Percentiles rank a stretch among this genome's conserved stretches.
phyloP scores from a whole-genome alignment of 2,329 filamentous ascomycete species.

The Aspergillus unguis region DNA sequence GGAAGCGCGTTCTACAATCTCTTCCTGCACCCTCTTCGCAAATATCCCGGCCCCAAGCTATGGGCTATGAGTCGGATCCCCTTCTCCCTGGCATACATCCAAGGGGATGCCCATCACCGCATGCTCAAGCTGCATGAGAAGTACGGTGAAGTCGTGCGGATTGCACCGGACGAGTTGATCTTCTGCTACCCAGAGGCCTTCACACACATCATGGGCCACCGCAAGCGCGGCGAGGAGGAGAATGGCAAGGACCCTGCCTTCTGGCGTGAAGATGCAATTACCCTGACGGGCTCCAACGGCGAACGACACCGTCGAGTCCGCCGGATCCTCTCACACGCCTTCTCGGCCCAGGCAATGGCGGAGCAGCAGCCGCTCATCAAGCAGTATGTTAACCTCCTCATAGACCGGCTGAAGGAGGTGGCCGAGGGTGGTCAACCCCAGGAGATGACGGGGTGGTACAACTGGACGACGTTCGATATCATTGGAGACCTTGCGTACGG shows the following conservation, averaged over 20 bases:
- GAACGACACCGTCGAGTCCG: conserved; percentile 28
- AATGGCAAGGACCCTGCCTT: neutral
- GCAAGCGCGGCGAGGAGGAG: conserved; percentile 1
- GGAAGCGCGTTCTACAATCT: neutral
- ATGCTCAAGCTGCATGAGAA: conserved; percentile 22
- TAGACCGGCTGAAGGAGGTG: conserved; percentile 17
- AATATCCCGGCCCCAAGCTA: conserved; percentile 9
- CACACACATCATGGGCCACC: conserved; percentile 36
- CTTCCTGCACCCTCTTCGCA: conserved; percentile 10
- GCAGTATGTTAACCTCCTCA: conserved; percentile 29
- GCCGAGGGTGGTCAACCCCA: neutral
- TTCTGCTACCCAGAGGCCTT: conserved; percentile 30
- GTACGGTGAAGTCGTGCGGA: conserved; percentile 38
- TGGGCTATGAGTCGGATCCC: conserved; percentile 8
- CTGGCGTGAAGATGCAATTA: neutral
- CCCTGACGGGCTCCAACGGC: neutral
- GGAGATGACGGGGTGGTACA: conserved; percentile 10
- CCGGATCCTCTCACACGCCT: conserved; percentile 32
- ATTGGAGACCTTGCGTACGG: conserved; percentile 17
- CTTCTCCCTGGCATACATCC: neutral
- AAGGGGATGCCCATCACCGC: conserved; percentile 6
- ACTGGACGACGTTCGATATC: conserved; percentile 18
- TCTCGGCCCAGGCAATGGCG: conserved; percentile 33
- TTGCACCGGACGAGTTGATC: conserved; percentile 40
- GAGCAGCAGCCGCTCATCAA: conserved; percentile 34